Percentiles rank a stretch among this genome's conserved stretches.
phyloP scores from a whole-genome alignment of 2,329 filamentous ascomycete genomes.

The Parastagonospora nodorum region DNA sequence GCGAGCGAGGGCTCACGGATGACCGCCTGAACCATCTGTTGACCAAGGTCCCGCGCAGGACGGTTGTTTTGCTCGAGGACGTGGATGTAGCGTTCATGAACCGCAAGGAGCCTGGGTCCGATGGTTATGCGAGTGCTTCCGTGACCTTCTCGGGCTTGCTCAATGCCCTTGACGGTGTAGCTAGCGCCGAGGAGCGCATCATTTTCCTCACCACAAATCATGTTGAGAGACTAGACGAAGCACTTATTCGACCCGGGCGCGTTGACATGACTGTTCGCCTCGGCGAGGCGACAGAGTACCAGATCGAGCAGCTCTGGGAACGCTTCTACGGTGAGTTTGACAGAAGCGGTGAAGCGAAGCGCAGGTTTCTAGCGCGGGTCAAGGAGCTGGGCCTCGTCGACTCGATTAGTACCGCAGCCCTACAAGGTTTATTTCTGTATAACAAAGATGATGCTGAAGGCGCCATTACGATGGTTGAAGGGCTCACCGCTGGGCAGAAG shows the following conservation, averaged over 20 bases:
- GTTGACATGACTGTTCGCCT: conserved; percentile 93
- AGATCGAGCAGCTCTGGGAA: conserved; percentile 88
- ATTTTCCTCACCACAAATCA: conserved; percentile 96
- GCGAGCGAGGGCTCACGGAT: conserved; percentile 86
- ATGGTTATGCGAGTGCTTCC: conserved; percentile 84
- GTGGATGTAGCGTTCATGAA: conserved; percentile 91
- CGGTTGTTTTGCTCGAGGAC: conserved; percentile 83
- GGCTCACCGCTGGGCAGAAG: conserved; percentile 50
- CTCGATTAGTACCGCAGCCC: conserved; percentile 80
- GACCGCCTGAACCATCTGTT: conserved; percentile 85
- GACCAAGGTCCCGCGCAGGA: conserved; percentile 81
- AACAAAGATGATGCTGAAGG: conserved; percentile 91
- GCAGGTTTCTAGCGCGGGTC: conserved; percentile 73
- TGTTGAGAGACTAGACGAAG: conserved; percentile 84
- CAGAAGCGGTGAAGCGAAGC: conserved; percentile 62
- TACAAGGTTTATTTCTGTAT: conserved; percentile 93
- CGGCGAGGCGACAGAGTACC: conserved; percentile 83
- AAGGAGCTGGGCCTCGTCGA: conserved; percentile 73
- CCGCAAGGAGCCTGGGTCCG: conserved; percentile 73
- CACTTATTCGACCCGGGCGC: conserved; percentile 85
- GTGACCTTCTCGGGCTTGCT: conserved; percentile 94
- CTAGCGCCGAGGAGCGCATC: conserved; percentile 90
- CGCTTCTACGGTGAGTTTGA: conserved; percentile 91
- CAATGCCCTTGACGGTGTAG: conserved; percentile 76
- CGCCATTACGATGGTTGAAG: conserved; percentile 79